These are phyloP conservation scores for Pulveroboletus ravenelii DNA, from an alignment of 768 basidiomycete species.

Conservation along the genomic window DNA sequence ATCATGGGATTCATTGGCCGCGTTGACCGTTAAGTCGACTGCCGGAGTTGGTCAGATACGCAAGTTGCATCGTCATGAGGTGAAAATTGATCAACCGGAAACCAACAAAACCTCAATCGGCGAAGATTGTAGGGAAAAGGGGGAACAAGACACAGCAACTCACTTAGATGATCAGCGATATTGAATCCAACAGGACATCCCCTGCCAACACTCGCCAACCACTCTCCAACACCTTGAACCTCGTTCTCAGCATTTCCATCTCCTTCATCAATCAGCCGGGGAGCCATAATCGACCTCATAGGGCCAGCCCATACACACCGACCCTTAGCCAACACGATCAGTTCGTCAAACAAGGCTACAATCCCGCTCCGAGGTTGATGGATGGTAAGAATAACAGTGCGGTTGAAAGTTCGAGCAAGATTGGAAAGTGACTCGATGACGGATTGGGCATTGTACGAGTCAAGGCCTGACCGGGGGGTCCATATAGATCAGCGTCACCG, in stretches of 20 bases:
- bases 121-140: not conserved
- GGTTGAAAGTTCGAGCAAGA: conserved; percentile 82
- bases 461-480: conserved; percentile 54
- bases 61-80: not conserved
- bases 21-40: conserved; percentile 75
- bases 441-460: conserved; percentile 93
- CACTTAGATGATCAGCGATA: conserved; percentile 94
- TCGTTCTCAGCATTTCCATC: conserved; percentile 13
- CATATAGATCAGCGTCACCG: not conserved
- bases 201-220: conserved; percentile 74
- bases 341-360: conserved; percentile 90
- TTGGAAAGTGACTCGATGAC: conserved; percentile 86
- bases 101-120: too few relatives aligned
- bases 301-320: conserved; percentile 41
- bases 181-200: conserved; percentile 94
- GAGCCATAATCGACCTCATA: conserved; percentile 15
- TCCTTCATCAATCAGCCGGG: conserved; percentile 4
- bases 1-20: conserved; percentile 36
- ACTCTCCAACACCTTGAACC: conserved; percentile 38
- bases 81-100: not conserved
- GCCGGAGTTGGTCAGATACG: conserved; percentile 7
- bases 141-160: conserved; percentile 27
- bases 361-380: conserved; percentile 98
- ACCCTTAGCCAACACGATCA: conserved; percentile 81
- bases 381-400: conserved; percentile 96